A percentile compares a stretch with the other conserved stretches of the same genome.
Conservation (phyloP, 768 basidiomycete genomes). For the Favolaschia claudopus region DNA sequence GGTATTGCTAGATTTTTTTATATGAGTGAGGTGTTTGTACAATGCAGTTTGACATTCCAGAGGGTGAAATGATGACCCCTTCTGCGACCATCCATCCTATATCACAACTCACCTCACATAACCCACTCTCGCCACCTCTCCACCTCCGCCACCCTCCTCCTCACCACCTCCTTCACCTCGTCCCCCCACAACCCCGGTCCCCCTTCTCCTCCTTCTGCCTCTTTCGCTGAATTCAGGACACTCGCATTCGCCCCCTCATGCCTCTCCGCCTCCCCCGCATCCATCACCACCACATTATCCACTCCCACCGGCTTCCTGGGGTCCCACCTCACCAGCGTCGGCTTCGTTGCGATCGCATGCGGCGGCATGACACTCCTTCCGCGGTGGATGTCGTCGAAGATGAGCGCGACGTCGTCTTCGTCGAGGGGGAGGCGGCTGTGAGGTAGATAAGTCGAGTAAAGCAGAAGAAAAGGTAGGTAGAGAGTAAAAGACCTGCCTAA, state of each 20-base stretch:
- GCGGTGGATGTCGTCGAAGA: slow-evolving; percentile 89
- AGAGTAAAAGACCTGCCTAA: slow-evolving; percentile 45
- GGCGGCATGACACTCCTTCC: slow-evolving; percentile 84
- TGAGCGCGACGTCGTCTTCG: slow-evolving; percentile 81
- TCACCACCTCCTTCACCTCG: slow-evolving; percentile 65
- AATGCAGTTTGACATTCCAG: no score
- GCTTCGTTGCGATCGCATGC: slow-evolving; percentile 72
- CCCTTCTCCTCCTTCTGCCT: slow-evolving; percentile 30
- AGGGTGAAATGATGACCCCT: no score
- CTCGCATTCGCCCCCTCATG: slow-evolving; percentile 59
- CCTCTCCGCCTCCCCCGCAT: slow-evolving; percentile 72
- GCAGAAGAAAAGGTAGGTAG: neutral
- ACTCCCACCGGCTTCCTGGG: slow-evolving; percentile 62
- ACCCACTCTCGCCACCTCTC: slow-evolving; percentile 63
- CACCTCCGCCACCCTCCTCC: slow-evolving; percentile 66
- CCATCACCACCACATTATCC: slow-evolving; percentile 91
- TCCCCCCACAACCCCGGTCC: slow-evolving; percentile 44
- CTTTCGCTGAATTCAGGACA: neutral
- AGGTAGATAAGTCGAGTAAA: neutral
- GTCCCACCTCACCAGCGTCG: slow-evolving; percentile 87
- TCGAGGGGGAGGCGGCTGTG: slow-evolving; percentile 77
- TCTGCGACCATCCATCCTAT: no score
- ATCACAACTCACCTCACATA: no score
- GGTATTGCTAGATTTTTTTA: no score
- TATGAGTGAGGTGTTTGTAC: no score